Base-by-base conservation (phyloP, 208 protist genomes). In the Trypanosoma platydactyli region DNA sequence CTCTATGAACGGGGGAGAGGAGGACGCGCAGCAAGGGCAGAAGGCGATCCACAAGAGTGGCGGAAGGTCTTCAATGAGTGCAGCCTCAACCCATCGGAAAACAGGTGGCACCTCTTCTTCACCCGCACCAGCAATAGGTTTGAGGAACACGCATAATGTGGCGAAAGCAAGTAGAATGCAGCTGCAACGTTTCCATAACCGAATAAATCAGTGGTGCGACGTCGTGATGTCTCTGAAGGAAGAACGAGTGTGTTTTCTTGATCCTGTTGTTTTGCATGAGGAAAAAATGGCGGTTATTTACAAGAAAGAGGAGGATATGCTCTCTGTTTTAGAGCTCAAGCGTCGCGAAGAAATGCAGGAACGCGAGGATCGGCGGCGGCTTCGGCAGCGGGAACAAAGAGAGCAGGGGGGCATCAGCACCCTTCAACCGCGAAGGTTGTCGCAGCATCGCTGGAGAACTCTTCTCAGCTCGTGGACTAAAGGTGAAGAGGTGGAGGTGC, bases 241-340 rank as follows among this genome's bases (percentile, higher is more conserved):
- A 6, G 29, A 24, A 38, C 51, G 40, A 46, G 30, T 11, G 5
- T 1, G 20, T 44, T 25, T 56, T 5, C 12, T 48, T 4, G 33
- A 73, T 62, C 68, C 68, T 3, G 30, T 16, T 15, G 45, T 27
- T 18, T 25, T 65, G 29, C 68, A 73, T 27, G 68, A 73, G 15
- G 29, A 20, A 12, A 22, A 15, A 20, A 73, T 73, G 68, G 15
- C 51, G n/a, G 35, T 1, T 35, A 20, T 73, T 15, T 25, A 41
- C 22, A 63, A 50, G 44, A 60, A 73, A 16, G 68, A 73, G 25
- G 45, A 59, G 38, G 22, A 25, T 1, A 18, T 63, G 53, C 52
- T 41, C 13, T 44, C 67, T 1, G 38, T 49, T 12, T 22, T 46
- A 29, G 25, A 61, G 24, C 24, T 67, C 0, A 3, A 54, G n/a